Percentiles rank a stretch among this genome's conserved stretches.
These are phyloP conservation scores for Trichoderma pleuroti DNA, from an alignment of 2,329 filamentous ascomycete genomes.

Conservation along the genomic window DNA sequence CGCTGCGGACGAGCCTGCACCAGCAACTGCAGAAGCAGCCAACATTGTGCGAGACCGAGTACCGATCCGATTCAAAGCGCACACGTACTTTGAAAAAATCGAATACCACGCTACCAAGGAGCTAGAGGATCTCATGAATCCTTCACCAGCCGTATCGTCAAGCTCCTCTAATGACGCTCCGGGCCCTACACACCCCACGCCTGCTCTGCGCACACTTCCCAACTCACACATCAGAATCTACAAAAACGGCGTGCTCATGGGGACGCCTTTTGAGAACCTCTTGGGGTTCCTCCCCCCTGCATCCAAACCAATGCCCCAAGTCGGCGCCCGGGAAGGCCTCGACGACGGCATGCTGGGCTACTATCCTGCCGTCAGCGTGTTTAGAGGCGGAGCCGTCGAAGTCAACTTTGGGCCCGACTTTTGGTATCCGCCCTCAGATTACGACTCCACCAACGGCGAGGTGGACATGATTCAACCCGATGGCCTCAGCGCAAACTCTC, in stretches of 20 bases:
- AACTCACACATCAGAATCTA: conserved; percentile 84
- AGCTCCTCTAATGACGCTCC: conserved; percentile 56
- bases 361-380: conserved; percentile 89
- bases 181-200: conserved; percentile 66
- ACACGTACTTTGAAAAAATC: conserved; percentile 90
- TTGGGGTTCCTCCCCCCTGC: conserved; percentile 90
- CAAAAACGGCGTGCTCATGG: conserved; percentile 85
- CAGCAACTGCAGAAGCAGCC: conserved; percentile 53
- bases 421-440: conserved; percentile 74
- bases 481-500: conserved; percentile 27
- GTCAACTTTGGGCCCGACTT: conserved; percentile 93
- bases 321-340: conserved; percentile 77
- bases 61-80: conserved; percentile 88
- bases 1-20: conserved; percentile 54
- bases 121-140: conserved; percentile 79
- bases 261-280: conserved; percentile 82
- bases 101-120: conserved; percentile 86
- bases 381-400: conserved; percentile 85
- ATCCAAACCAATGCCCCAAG: conserved; percentile 66
- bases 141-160: conserved; percentile 48
- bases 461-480: conserved; percentile 43
- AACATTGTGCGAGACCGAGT: conserved; percentile 95
- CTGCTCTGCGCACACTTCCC: conserved; percentile 80
- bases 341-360: conserved; percentile 96
- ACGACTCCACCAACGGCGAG: conserved; percentile 44